Evolutionary conservation across 2,329 filamentous ascomycete genomes (phyloP).

Genomic region (Thermoascus crustaceus): DNA sequence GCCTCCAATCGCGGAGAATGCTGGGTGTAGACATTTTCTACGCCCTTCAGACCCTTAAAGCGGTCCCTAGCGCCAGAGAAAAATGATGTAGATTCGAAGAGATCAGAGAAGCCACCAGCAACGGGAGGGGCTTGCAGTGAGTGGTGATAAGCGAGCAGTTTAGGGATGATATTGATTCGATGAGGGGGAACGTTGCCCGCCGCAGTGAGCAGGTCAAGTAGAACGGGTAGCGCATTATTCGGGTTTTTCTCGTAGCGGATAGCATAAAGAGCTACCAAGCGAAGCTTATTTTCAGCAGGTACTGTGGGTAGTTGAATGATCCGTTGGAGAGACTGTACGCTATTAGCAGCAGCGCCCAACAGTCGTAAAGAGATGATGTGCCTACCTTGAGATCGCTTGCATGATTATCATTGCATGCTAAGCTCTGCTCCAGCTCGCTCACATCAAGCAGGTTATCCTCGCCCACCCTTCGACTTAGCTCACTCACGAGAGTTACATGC

Average conservation of each 20-base stretch:
- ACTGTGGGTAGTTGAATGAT: constrained; percentile 75
- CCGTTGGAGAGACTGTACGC: constrained; percentile 63
- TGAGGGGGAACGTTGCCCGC: constrained; percentile 72
- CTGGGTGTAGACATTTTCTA: constrained; percentile 98
- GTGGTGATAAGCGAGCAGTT: constrained; percentile 75
- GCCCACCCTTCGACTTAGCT: constrained; percentile 80
- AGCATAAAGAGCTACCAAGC: constrained; percentile 88
- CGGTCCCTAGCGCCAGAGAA: constrained; percentile 81
- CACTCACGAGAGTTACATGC: constrained; percentile 90
- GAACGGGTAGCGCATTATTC: constrained; percentile 71
- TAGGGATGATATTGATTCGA: constrained; percentile 69
- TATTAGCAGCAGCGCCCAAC: constrained; percentile 8
- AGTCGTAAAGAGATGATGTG: neutral
- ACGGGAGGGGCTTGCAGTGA: constrained; percentile 72
- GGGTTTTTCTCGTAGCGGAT: constrained; percentile 83
- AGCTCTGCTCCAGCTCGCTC: constrained; percentile 90
- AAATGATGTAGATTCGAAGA: constrained; percentile 86
- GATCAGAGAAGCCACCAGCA: constrained; percentile 74
- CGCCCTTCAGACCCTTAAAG: constrained; percentile 91
- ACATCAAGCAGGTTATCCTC: constrained; percentile 87
- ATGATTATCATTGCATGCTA: constrained; percentile 96
- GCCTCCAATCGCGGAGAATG: constrained; percentile 82
- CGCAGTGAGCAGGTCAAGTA: constrained; percentile 77
- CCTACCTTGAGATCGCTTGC: constrained; percentile 77
- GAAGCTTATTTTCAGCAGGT: constrained; percentile 73